Conservation (phyloP, 2,329 filamentous ascomycete species). For the Chaetomium sp. region DNA sequence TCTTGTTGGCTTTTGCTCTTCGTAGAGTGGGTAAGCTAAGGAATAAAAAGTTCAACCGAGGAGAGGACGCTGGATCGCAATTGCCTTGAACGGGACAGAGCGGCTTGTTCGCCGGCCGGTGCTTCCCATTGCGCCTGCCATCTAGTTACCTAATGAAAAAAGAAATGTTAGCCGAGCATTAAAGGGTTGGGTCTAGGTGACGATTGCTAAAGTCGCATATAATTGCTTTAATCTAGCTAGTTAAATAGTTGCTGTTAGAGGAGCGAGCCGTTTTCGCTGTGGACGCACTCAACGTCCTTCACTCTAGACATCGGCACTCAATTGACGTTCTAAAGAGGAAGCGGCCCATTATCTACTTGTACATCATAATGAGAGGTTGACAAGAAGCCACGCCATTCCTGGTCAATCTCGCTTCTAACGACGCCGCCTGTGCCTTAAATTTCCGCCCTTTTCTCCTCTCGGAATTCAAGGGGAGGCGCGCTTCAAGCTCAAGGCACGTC, state of each 20-base stretch:
- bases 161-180: background rate
- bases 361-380: too few species aligned
- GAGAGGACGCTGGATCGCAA: background rate
- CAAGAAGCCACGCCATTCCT: background rate
- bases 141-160: background rate
- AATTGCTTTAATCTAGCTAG: background rate
- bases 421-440: background rate
- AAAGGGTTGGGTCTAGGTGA: too few species aligned
- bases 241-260: background rate
- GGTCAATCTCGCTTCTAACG: background rate
- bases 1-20: too few species aligned
- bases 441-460: background rate
- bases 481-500: background rate
- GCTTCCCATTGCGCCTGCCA: background rate
- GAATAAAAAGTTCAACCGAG: background rate
- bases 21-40: too few species aligned
- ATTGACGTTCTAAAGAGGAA: background rate
- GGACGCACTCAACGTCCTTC: background rate
- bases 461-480: background rate
- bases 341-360: too few species aligned
- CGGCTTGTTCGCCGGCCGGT: background rate
- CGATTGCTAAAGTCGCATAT: too few species aligned
- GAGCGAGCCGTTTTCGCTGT: background rate
- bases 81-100: background rate
- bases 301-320: background rate